Base-by-base conservation (phyloP, 2,329 filamentous ascomycete species). In the Gaeumannomyces sp. region DNA sequence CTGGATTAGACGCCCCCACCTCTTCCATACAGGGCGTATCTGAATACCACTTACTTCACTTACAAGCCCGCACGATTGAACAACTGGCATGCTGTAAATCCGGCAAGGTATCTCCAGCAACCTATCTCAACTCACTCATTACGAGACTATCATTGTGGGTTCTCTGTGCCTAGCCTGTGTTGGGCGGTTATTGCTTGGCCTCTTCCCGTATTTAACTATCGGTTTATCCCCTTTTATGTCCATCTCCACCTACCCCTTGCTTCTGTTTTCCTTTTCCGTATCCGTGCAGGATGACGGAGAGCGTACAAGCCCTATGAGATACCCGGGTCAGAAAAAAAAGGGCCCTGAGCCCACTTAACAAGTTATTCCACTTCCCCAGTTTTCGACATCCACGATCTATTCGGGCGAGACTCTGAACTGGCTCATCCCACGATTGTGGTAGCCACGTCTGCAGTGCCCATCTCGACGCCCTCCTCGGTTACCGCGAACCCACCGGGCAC, bases 401-500 rank as follows among this genome's bases (percentile, higher is more conserved):
- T 5, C 22, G 45, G 45, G 45, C 22, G 45, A 53, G 45, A 11
- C 45, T 22, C 45, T 53, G 45, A n/a, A 3, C 45, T n/a, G 45
- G 45, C 45, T n/a, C 45, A 53, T 53, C 45, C 45, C 22, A 53
- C 45, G 45, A n/a, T 53, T 11, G 45, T 53, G 45, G 45, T 10
- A 25, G 45, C 19, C 45, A 53, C 45, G 45, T 53, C 45, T 53
- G 45, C 45, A 53, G 10, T 53, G 7, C 45, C 45, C 19, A 25
- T 53, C 45, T 53, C 45, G 22, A 85, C 78, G 59, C 80, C 82
- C 71, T 86, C 84, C 70, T 88, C 84, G 3, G 81, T 80, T 31
- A 88, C 71, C 1, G 84, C 83, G 5, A 87, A 76, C 2, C 84
- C 85, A 22, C 80, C 77, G 4, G 77, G 75, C 1, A 85, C 80